Evolutionary conservation across 352 stramenopile species (phyloP).

Genomic region (Pythium chondricola): DNA sequence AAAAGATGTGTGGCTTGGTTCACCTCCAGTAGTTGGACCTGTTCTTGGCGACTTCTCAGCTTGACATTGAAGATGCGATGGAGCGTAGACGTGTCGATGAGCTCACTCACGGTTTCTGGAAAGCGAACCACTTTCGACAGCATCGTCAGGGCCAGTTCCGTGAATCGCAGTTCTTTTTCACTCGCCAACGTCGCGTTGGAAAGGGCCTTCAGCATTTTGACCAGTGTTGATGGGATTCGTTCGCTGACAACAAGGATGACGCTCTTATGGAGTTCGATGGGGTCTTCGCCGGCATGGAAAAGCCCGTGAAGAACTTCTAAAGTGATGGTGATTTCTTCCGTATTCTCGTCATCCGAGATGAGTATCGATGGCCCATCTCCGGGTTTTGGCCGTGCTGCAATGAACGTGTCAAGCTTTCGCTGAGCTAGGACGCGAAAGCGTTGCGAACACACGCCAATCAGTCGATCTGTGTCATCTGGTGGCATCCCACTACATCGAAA

Average conservation of each 20-base stretch:
- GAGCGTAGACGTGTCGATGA: constrained; percentile 37
- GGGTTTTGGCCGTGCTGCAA: constrained; percentile 18
- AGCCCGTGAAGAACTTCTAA: constrained; percentile 25
- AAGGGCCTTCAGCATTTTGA: constrained; percentile 44
- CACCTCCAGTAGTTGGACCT: too few relatives aligned
- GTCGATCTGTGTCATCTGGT: constrained; percentile 19
- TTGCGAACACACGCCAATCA: constrained; percentile 29
- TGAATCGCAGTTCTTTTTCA: constrained; percentile 5
- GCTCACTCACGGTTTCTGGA: constrained; percentile 37
- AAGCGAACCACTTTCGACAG: constrained; percentile 26
- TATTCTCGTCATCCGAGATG: background rate
- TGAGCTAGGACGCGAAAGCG: constrained; percentile 27
- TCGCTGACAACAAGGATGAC: constrained; percentile 36
- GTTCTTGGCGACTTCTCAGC: too few relatives aligned
- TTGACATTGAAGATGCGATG: constrained; percentile 45
- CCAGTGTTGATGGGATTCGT: constrained; percentile 42
- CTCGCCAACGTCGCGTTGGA: background rate
- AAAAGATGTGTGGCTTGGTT: background rate
- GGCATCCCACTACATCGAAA: constrained; percentile 7
- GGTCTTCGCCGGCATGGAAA: constrained; percentile 12
- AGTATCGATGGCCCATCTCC: constrained; percentile 5
- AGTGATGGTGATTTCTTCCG: constrained; percentile 14
- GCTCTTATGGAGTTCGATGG: constrained; percentile 23
- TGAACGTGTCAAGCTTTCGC: constrained; percentile 31
- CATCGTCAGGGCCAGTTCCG: constrained; percentile 21